Evolutionary conservation across 2,329 filamentous ascomycete genomes (phyloP), one percentile per base, ranked within the genome.

Genomic region (Curvularia hawaiiensis): DNA sequence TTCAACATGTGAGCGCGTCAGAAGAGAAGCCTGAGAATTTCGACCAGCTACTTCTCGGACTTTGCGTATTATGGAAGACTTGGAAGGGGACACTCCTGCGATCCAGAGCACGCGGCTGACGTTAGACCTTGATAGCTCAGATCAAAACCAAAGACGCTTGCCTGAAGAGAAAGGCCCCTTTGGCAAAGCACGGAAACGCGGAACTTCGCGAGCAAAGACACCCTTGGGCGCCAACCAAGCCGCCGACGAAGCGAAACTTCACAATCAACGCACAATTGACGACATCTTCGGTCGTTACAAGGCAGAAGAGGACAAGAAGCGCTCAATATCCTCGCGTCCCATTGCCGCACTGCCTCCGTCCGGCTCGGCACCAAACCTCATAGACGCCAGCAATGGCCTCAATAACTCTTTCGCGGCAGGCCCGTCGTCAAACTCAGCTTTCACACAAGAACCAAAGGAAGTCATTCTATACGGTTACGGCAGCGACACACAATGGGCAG

Each of bases 391-490:
- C n/a, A 60, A 60, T 39, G 70, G 68, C 11, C 52, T 72, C 3
- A 63, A 61, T 28, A 59, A 56, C 40, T 73, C 70, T 12, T 73
- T 74, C 54, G 57, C 67, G 9, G 50, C 60, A 18, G 67, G 69
- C 51, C 63, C 67, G 56, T 54, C 67, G 5, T 55, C 79, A 45
- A 77, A 76, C 58, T 68, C 79, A 16, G 71, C 73, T 70, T 54
- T 54, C 20, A 62, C 74, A 43, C 84, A 83, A 61, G 83, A 85
- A 62, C 85, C 88, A 2, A 89, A 90, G 39, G 92, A 97, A 77
- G 85, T 96, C 61, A 87, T 97, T 54, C 82, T 98, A 16, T 90
- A 93, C 65, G 94, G 94, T 30, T 97, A 93, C 77, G 86, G 75
- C 79, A 88, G 77, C 83, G 82, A 84, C 4, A 73, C 76, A 8